A percentile compares a stretch with the other conserved stretches of the same genome.
phyloP scores from a whole-genome alignment of 2,329 filamentous ascomycete genomes.

The Neofusicoccum umdonicola region DNA sequence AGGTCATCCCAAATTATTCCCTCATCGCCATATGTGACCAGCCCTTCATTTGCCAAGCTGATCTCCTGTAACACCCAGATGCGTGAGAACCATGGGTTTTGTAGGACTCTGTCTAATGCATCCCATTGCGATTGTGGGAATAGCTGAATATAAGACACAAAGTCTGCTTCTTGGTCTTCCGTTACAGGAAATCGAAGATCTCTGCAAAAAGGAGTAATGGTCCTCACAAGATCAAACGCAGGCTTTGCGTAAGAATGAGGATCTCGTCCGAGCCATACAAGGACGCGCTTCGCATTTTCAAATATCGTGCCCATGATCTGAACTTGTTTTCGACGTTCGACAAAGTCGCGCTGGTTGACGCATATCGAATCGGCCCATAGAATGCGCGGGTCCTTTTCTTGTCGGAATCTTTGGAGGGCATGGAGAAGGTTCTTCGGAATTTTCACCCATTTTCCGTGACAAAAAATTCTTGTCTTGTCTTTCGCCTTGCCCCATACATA shows the following conservation, averaged over 20 bases:
- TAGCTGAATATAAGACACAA: too few relatives aligned
- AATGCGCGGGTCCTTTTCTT: slow-evolving; percentile 19
- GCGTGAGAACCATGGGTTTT: too few relatives aligned
- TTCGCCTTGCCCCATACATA: slow-evolving; percentile 27
- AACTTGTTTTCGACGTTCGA: slow-evolving; percentile 27
- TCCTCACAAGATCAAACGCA: neutral
- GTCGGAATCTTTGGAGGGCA: slow-evolving; percentile 23
- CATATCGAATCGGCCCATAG: slow-evolving; percentile 26
- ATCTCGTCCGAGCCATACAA: slow-evolving; percentile 26
- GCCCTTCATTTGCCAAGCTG: too few relatives aligned
- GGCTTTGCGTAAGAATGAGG: neutral
- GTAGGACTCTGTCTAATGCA: too few relatives aligned
- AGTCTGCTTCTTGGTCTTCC: too few relatives aligned
- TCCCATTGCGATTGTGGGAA: too few relatives aligned
- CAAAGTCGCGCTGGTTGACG: slow-evolving; percentile 26
- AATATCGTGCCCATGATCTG: slow-evolving; percentile 30
- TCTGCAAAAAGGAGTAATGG: too few relatives aligned
- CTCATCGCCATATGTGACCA: too few relatives aligned
- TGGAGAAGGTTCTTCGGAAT: slow-evolving; percentile 22
- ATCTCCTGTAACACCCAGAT: too few relatives aligned
- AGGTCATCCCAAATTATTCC: too few relatives aligned
- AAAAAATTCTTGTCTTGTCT: slow-evolving; percentile 16
- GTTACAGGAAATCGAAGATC: too few relatives aligned
- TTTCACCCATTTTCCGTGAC: slow-evolving; percentile 20
- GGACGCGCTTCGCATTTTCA: slow-evolving; percentile 24